Conservation (phyloP, 2,329 filamentous ascomycete genomes). For the Pseudogymnoascus sp. region DNA sequence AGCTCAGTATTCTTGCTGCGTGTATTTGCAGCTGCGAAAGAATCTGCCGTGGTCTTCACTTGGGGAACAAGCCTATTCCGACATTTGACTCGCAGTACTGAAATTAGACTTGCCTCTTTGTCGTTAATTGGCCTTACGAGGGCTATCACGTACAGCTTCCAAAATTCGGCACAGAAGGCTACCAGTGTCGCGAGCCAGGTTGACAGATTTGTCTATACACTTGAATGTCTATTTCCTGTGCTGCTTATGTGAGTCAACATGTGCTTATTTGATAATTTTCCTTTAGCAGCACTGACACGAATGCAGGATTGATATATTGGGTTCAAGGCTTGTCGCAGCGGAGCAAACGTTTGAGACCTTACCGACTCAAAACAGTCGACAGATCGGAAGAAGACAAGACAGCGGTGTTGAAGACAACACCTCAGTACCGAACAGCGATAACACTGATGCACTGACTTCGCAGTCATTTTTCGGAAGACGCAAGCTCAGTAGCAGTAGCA, state of each 20-base stretch:
- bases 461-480: not conserved
- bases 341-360: not conserved
- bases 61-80: conserved; percentile 28
- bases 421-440: not conserved
- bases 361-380: not conserved
- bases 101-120: conserved; percentile 32
- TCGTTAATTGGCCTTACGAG: conserved; percentile 32
- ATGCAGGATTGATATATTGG: not conserved
- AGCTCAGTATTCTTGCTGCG: conserved; percentile 33
- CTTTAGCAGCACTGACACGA: not conserved
- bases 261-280: not conserved
- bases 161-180: conserved; percentile 30
- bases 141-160: conserved; percentile 35
- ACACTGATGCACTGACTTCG: not conserved
- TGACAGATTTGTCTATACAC: conserved; percentile 34
- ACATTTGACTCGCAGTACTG: conserved; percentile 34
- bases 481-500: not conserved
- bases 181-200: conserved; percentile 31
- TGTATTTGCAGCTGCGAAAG: conserved; percentile 30
- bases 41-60: conserved; percentile 25
- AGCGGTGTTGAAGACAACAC: not conserved
- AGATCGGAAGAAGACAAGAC: not conserved
- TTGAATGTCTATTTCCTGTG: conserved; percentile 35
- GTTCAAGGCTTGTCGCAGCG: not conserved
- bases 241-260: conserved; percentile 31